These are phyloP conservation scores for Tuber magnatum DNA, from an alignment of 495 filamentous ascomycete species.

Conservation along the genomic window DNA sequence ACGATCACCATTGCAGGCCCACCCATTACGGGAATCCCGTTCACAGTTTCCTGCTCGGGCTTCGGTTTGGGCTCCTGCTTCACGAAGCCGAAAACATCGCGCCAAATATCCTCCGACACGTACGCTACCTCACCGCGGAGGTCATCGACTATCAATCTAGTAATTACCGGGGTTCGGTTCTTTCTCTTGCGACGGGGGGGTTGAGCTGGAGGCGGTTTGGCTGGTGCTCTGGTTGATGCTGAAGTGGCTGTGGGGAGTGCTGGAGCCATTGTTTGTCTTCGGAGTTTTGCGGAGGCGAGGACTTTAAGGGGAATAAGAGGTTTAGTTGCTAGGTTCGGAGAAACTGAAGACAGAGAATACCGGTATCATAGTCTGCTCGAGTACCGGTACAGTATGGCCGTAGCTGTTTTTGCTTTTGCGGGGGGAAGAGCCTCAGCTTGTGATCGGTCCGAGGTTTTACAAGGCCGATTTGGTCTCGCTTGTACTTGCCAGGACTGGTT, in stretches of 20 bases:
- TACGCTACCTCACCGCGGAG: slow-evolving; percentile 82
- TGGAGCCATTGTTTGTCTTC: slow-evolving; percentile 22
- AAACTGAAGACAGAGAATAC: slow-evolving; percentile 5
- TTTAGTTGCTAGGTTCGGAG: slow-evolving; percentile 10
- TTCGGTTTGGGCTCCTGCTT: slow-evolving; percentile 41
- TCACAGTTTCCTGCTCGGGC: slow-evolving; percentile 41
- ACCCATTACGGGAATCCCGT: slow-evolving; percentile 19
- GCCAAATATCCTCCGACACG: slow-evolving; percentile 76
- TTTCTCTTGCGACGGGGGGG: slow-evolving; percentile 40
- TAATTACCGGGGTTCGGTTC: slow-evolving; percentile 54
- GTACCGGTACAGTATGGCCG: no score
- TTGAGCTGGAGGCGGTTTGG: slow-evolving; percentile 22
- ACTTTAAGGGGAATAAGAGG: slow-evolving; percentile 5
- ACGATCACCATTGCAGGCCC: slow-evolving; percentile 9
- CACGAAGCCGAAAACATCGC: slow-evolving; percentile 65
- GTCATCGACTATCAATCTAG: slow-evolving; percentile 70
- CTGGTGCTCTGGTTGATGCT: slow-evolving; percentile 7
- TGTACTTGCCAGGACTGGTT: no score
- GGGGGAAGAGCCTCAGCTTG: slow-evolving; percentile 20
- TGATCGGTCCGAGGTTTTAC: slow-evolving; percentile 7
- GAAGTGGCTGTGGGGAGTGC: slow-evolving; percentile 25
- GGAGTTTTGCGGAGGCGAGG: not conserved
- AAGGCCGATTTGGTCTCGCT: not conserved
- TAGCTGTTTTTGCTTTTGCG: not conserved
- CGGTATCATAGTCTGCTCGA: no score